Percentiles rank a stretch among this genome's conserved stretches.
phyloP scores from a whole-genome alignment of 768 basidiomycete species.

The Pleurotus eryngii region DNA sequence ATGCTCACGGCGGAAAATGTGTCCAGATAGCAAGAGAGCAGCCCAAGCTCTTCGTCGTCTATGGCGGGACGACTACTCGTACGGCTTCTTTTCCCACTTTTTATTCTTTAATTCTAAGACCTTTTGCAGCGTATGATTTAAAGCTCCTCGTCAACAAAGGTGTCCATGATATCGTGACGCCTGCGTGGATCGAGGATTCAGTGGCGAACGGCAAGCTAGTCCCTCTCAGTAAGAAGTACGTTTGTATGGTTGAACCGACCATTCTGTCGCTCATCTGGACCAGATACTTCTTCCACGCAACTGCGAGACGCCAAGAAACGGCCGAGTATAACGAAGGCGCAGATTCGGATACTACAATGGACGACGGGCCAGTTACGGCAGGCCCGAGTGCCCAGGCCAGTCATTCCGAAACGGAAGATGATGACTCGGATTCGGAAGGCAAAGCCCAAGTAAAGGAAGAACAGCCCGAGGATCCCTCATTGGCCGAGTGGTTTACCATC shows the following conservation, averaged over 20 bases:
- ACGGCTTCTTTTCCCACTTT: conserved; percentile 20
- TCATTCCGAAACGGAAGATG: conserved; percentile 15
- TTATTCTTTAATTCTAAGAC: neutral
- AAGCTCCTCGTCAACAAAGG: conserved; percentile 70
- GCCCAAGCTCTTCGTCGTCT: conserved; percentile 54
- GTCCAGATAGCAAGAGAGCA: conserved; percentile 59
- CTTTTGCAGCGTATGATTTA: conserved; percentile 59
- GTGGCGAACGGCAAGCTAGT: conserved; percentile 52
- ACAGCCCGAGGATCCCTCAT: conserved; percentile 35
- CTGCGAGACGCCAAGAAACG: conserved; percentile 40
- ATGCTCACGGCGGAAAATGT: conserved; percentile 64
- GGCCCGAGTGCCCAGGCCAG: conserved; percentile 20
- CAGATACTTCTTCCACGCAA: conserved; percentile 82
- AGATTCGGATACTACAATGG: conserved; percentile 21
- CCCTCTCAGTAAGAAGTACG: conserved; percentile 68
- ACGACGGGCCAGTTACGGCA: conserved; percentile 15
- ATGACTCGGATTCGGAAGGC: conserved; percentile 19
- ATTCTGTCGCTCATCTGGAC: neutral
- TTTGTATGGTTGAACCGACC: neutral
- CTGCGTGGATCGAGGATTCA: conserved; percentile 81
- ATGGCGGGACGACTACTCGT: conserved; percentile 71
- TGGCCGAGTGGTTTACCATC: conserved; percentile 63
- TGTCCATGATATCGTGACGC: conserved; percentile 68
- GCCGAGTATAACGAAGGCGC: conserved; percentile 51
- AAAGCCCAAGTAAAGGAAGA: conserved; percentile 18